phyloP scores from a whole-genome alignment of 805 yeast species.

The Jamesozyma hellenica region DNA sequence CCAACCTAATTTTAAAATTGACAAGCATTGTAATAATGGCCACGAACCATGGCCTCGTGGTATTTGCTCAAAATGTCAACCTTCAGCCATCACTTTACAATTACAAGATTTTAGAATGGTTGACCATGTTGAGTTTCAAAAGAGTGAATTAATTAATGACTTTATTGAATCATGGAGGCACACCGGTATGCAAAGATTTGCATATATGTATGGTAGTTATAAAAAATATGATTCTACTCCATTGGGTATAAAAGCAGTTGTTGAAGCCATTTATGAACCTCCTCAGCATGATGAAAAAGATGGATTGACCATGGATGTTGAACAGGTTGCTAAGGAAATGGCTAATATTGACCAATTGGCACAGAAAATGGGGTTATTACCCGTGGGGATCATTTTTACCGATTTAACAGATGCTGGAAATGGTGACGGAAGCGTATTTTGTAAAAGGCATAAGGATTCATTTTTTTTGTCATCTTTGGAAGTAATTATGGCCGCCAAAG shows the following conservation, averaged over 20 bases:
- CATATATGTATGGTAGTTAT: conserved; percentile 75
- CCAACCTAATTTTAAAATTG: conserved; percentile 58
- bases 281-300: conserved; percentile 81
- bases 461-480: conserved; percentile 87
- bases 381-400: conserved; percentile 80
- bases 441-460: conserved; percentile 87
- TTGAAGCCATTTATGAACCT: conserved; percentile 89
- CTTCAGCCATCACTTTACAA: conserved; percentile 86
- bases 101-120: conserved; percentile 91
- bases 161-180: conserved; percentile 90
- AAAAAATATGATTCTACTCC: conserved; percentile 66
- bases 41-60: conserved; percentile 94
- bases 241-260: conserved; percentile 85
- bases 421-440: conserved; percentile 80
- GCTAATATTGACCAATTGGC: conserved; percentile 50
- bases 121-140: conserved; percentile 89
- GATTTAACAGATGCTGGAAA: conserved; percentile 82
- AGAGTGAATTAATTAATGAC: conserved; percentile 58
- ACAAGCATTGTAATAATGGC: conserved; percentile 56
- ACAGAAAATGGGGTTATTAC: conserved; percentile 46
- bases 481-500: conserved; percentile 67
- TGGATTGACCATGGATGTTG: conserved; percentile 58
- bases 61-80: conserved; percentile 93
- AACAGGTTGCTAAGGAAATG: conserved; percentile 30
- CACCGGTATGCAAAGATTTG: conserved; percentile 80